Base-by-base conservation (phyloP, 2,329 filamentous ascomycete species). In the Cordyceps cicadae region DNA sequence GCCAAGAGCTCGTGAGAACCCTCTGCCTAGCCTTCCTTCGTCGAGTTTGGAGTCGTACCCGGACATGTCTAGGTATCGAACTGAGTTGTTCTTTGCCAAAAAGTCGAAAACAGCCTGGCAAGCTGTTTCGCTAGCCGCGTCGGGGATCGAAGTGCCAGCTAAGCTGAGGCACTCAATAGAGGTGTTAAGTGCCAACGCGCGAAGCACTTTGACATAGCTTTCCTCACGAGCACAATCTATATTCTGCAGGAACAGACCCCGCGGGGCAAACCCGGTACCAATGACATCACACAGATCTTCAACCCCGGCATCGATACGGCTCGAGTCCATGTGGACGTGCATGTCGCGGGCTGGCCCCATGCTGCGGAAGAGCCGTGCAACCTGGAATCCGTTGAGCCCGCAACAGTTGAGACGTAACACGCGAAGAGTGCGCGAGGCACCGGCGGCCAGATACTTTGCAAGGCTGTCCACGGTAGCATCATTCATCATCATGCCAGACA, bases 21-120 rank as follows among this genome's bases (percentile, higher is more conserved):
- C 79, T 61, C 74, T 77, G 17, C 81, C 81, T 11, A 85, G 74
- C 62, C 82, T 79, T 0, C 80, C 79, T 63, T 85, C 82, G 64
- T 85, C 82, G 7, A 85, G 71, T 67, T 82, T 84, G 50, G 81
- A 79, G 52, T 78, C 79, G 66, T 79, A 84, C 2, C 82, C 82
- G 0, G 82, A 84, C 8, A 84, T 70, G 64, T 85, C 81, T 2
- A 85, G 74, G 61, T 75, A 82, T n/a, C 74, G 77, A 50, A 84
- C 70, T 0, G 77, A 79, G 8, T 71, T 68, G 67, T 84, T 85
- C 29, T 72, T 71, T n/a, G 75, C 72, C 48, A 85, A 80, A 55
- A 85, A 78, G 5, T 75, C 71, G 29, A 79, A 77, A 1, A 84
- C 70, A 0, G 79, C 75, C 48, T 74, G 70, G 56, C 79, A 79